Evolutionary conservation across 1,139 yeast genomes (phyloP).

Genomic region (Debaryomycetaceae sp.): DNA sequence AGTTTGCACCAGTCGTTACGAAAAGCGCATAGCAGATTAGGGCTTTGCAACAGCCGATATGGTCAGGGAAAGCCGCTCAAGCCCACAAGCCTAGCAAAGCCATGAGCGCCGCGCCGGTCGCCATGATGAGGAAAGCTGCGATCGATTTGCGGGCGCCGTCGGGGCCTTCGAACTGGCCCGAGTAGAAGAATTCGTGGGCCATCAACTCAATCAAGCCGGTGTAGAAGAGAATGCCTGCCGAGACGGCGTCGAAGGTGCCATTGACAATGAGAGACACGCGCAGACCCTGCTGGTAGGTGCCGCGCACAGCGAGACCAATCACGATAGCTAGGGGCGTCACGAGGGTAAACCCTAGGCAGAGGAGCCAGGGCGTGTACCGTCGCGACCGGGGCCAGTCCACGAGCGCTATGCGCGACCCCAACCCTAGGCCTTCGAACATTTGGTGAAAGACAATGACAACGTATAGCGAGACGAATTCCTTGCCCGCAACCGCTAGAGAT

Average conservation of each 20-base stretch:
- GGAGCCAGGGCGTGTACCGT: constrained; percentile 1
- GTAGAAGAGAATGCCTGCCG: constrained; percentile 26
- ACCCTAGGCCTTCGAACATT: constrained; percentile 10
- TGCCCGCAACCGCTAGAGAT: constrained; percentile 17
- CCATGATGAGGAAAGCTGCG: constrained; percentile 12
- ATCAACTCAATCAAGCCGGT: constrained; percentile 24
- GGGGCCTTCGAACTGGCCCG: constrained; percentile 9
- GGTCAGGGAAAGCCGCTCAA: no score
- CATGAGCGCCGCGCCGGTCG: constrained; percentile 26
- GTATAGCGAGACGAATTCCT: constrained; percentile 11
- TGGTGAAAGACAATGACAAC: constrained; percentile 12
- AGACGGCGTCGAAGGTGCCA: constrained; percentile 23
- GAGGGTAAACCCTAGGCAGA: constrained; percentile 1
- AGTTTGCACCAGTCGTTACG: no score
- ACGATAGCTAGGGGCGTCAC: constrained; percentile 19
- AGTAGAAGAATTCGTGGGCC: constrained; percentile 24
- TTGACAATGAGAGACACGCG: constrained; percentile 19
- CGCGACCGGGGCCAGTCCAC: constrained; percentile 1
- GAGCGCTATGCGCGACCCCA: constrained; percentile 10
- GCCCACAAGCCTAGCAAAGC: constrained; percentile 28
- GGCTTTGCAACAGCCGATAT: no score
- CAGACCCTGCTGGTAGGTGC: constrained; percentile 19
- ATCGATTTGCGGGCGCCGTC: constrained; percentile 12
- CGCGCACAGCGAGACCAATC: constrained; percentile 17
- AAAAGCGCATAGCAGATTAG: no score